phyloP scores from a whole-genome alignment of 2,329 filamentous ascomycete species.

The Aspergillus candidus region DNA sequence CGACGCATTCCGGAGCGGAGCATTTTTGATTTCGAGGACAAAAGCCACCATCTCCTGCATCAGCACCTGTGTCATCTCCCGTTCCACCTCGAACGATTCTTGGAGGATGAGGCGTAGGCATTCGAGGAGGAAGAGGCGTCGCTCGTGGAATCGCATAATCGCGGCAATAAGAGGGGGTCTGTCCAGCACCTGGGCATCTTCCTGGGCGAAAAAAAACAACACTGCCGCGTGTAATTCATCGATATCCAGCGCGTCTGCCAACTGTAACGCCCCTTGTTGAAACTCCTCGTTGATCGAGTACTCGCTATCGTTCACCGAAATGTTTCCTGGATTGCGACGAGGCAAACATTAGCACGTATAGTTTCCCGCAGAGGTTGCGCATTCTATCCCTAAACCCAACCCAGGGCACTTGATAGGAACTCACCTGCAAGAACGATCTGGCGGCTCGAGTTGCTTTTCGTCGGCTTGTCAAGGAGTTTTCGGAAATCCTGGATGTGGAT shows the following conservation, averaged over 20 bases:
- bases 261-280: slow-evolving; percentile 69
- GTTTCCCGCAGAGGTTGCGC: neutral
- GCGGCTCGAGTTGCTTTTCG: slow-evolving; percentile 69
- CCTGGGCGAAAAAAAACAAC: slow-evolving; percentile 67
- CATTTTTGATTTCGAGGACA: slow-evolving; percentile 53
- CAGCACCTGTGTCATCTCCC: slow-evolving; percentile 48
- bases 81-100: slow-evolving; percentile 58
- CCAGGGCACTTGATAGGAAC: slow-evolving; percentile 14
- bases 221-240: slow-evolving; percentile 81
- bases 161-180: slow-evolving; percentile 69
- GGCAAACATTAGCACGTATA: slow-evolving; percentile 13
- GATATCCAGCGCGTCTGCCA: slow-evolving; percentile 82
- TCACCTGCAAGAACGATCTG: slow-evolving; percentile 62
- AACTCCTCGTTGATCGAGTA: slow-evolving; percentile 84
- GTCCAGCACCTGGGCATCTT: slow-evolving; percentile 62
- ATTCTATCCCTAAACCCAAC: neutral
- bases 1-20: slow-evolving; percentile 45
- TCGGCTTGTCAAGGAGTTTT: slow-evolving; percentile 66
- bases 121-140: slow-evolving; percentile 75
- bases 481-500: slow-evolving; percentile 61
- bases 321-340: slow-evolving; percentile 54
- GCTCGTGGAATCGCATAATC: slow-evolving; percentile 81
- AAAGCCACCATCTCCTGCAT: slow-evolving; percentile 52
- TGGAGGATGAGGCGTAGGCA: slow-evolving; percentile 74
- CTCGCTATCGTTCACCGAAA: slow-evolving; percentile 65